Evolutionary conservation across 2,329 filamentous ascomycete species (phyloP).

Genomic region (Stemphylium beticola): DNA sequence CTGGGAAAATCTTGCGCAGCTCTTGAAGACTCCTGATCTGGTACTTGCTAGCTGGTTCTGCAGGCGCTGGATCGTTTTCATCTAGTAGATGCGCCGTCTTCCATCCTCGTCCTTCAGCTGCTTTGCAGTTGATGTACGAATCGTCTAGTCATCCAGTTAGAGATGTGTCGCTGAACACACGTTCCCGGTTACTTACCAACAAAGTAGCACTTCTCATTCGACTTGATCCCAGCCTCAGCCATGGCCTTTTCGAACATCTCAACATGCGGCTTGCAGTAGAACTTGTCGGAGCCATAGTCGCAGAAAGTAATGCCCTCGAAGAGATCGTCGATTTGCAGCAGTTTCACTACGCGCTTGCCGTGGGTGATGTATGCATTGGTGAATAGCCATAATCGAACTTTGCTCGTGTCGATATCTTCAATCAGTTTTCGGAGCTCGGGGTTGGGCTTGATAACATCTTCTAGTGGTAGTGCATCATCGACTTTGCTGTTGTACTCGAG

Average conservation of each 20-base stretch:
- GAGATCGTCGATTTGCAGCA: constrained; percentile 82
- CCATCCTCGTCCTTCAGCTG: constrained; percentile 83
- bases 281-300: constrained; percentile 75
- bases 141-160: constrained; percentile 68
- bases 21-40: constrained; percentile 79
- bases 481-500: constrained; percentile 94
- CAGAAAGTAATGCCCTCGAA: constrained; percentile 97
- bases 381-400: constrained; percentile 90
- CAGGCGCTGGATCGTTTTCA: constrained; percentile 69
- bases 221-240: constrained; percentile 75
- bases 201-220: constrained; percentile 81
- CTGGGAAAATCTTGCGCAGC: constrained; percentile 76
- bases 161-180: not conserved
- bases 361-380: constrained; percentile 96
- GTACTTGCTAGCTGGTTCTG: constrained; percentile 70
- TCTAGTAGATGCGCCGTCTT: constrained; percentile 85
- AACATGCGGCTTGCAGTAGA: constrained; percentile 85
- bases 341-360: constrained; percentile 77
- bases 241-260: constrained; percentile 91
- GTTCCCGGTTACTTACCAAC: constrained; percentile 69
- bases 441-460: constrained; percentile 81
- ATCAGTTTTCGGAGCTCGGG: constrained; percentile 76
- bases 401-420: constrained; percentile 79
- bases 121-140: constrained; percentile 79
- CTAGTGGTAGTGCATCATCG: constrained; percentile 90